Evolutionary conservation across 1,284 basidiomycete genomes (phyloP), one percentile per base, ranked within the genome.

Genomic region (Pisolithus thermaeus): DNA sequence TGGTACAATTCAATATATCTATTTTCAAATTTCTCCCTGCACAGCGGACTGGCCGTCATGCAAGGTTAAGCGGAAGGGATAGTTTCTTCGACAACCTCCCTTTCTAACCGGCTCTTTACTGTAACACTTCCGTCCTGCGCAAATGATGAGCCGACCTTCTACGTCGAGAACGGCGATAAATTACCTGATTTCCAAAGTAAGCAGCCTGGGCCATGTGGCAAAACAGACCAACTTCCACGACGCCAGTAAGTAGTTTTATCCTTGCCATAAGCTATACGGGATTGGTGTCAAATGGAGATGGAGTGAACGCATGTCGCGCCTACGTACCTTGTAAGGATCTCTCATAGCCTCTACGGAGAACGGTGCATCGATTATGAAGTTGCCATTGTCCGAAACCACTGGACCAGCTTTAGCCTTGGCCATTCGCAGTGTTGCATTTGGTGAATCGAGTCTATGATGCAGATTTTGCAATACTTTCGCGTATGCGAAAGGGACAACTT

Each of bases 201-300:
- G 95, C 95, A 0, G 92, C 93, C 67, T 88, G 83, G n/a, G 90
- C 92, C 79, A 98, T 87, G 50, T 84, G 76, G 65, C 91, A 94
- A 76, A 99, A 99, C 22, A 99, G 71, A 0, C 97, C 97, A 32
- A 98, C 97, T 70, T 99, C 96, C 30, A 98, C 89, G 11, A 99
- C 93, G 52, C 97, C 96, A 1, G 96, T 98, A 49, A 97, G 75
- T 78, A 95, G 81, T 74, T 93, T 95, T 64, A 94, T 85, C 55
- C 76, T 73, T 9, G 70, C 69, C 69, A 92, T 71, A 36, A 93
- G 75, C 88, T 92, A 53, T 16, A 44, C 35, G 22, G 36, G n/a
- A 32, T 43, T 36, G 4, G 45, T 32, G 42, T 51, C 27, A 55
- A 36, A 32, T 9, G 18, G 28, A 30, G 28, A 28, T 7, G 1